Base-by-base conservation (phyloP, 169 alveolate genomes). In the Cryptosporidium bovis region DNA sequence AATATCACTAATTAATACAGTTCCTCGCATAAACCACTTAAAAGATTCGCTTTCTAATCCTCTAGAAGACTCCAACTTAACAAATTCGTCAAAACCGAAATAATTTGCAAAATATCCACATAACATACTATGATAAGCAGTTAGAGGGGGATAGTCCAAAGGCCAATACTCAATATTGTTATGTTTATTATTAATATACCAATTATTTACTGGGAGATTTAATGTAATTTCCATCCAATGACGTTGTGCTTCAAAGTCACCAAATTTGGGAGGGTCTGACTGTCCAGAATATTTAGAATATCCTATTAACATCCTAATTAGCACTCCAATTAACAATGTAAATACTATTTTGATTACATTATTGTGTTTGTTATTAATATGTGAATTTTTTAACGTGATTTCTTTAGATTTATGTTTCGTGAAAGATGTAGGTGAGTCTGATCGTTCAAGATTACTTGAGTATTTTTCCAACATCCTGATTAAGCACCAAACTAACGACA, bases 171-270 rank as follows among this genome's bases (percentile, higher is more conserved):
- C 90, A 44, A 90, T 83, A 71, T 93, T 95, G 65, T 93, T 93
- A 68, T 83, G 77, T 18, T 82, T 66, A 6, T 94, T 83, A 56
- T 94, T 90, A 64, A 90, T 82, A 34, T 82, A 69, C 94, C 95
- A 93, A 29, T 66, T 67, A 16, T 33, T 65, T 44, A 84, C 50
- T 0, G 96, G 95, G 40, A 92, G 66, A 64, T 91, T 71, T 18
- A 65, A 65, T 2, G 97, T 94, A 34, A 94, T 65, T 92, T 94
- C 97, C 96, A 94, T 94, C 97, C 98, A 96, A 82, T 94, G 96
- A 66, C 98, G 92, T 66, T 96, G 97, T 10, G 97, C 97, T 90
- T 95, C 98, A 87, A 92, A 95, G 84, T 95, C 98, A 3, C 98
- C 98, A 83, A 64, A 94, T 91, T 90, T 90, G 3, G 97, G 97